phyloP scores from a whole-genome alignment of 1,284 basidiomycete genomes.

The Rhodotorula sp. region DNA sequence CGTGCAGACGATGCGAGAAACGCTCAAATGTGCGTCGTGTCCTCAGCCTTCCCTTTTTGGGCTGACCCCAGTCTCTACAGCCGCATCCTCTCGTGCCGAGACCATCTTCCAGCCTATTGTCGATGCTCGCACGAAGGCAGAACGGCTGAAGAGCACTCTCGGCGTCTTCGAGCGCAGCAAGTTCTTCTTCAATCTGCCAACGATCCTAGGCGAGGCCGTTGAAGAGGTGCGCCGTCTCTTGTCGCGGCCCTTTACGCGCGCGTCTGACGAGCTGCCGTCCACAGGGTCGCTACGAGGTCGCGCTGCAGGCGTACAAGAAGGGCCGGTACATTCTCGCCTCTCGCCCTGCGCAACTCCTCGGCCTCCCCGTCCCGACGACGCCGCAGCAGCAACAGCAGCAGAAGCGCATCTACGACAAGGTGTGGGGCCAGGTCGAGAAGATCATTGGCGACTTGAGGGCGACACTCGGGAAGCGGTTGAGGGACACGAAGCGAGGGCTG shows the following conservation, averaged over 20 bases:
- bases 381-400: conserved; percentile 53
- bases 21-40: conserved; percentile 70
- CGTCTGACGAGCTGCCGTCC: conserved; percentile 8
- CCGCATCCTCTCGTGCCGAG: conserved; percentile 83
- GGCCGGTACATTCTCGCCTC: conserved; percentile 88
- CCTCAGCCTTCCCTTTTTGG: background rate
- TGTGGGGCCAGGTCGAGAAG: conserved; percentile 88
- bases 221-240: conserved; percentile 65
- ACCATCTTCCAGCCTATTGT: conserved; percentile 95
- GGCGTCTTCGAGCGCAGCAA: conserved; percentile 95
- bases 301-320: conserved; percentile 95
- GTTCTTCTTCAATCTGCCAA: conserved; percentile 97
- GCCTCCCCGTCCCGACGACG: conserved; percentile 58
- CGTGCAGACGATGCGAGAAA: conserved; percentile 75
- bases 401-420: conserved; percentile 90
- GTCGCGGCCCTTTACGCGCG: too few species aligned
- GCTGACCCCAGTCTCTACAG: conserved; percentile 53
- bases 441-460: conserved; percentile 90
- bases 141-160: conserved; percentile 87
- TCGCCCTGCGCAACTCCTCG: conserved; percentile 76
- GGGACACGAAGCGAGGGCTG: conserved; percentile 72
- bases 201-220: conserved; percentile 84
- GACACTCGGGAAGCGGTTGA: conserved; percentile 72
- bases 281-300: conserved; percentile 88
- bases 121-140: conserved; percentile 92